Conservation (phyloP, 768 basidiomycete species). For the Hygrophoropsis aurantiaca region DNA sequence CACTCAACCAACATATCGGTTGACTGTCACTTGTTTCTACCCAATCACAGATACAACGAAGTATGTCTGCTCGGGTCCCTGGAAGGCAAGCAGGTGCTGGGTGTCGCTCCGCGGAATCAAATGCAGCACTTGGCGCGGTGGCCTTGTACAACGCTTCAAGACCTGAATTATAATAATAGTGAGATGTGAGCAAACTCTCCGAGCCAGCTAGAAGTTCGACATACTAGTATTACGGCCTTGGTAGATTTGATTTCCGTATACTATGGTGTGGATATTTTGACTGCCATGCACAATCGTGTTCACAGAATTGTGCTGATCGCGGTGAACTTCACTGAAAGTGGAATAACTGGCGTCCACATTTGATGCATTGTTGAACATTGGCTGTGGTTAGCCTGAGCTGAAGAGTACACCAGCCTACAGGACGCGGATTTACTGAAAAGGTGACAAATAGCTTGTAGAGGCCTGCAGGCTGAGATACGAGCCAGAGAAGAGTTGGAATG, state of each 20-base stretch:
- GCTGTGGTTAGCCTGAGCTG: too few species aligned
- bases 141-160: conserved; percentile 13
- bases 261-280: conserved; percentile 14
- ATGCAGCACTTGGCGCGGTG: conserved; percentile 12
- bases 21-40: conserved; percentile 8
- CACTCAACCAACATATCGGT: conserved; percentile 23
- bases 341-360: conserved; percentile 15
- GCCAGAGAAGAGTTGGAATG: too few species aligned
- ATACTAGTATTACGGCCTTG: conserved; percentile 12
- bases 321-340: conserved; percentile 16
- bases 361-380: conserved; percentile 16
- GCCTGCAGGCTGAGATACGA: too few species aligned
- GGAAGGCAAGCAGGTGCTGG: conserved; percentile 21
- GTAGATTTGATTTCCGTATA: conserved; percentile 15
- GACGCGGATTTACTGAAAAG: too few species aligned
- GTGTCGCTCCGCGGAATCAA: conserved; percentile 18
- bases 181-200: background rate
- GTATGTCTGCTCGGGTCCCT: conserved; percentile 18
- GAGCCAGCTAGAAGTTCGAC: background rate
- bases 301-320: conserved; percentile 9
- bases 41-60: conserved; percentile 15
- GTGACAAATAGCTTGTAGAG: too few species aligned
- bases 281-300: conserved; percentile 6
- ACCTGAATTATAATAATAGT: conserved; percentile 8
- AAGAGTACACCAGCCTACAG: too few species aligned